These are phyloP conservation scores for Rhamnella rubrinervis DNA, from an alignment of 331 rosid species.

Conservation along the genomic window DNA sequence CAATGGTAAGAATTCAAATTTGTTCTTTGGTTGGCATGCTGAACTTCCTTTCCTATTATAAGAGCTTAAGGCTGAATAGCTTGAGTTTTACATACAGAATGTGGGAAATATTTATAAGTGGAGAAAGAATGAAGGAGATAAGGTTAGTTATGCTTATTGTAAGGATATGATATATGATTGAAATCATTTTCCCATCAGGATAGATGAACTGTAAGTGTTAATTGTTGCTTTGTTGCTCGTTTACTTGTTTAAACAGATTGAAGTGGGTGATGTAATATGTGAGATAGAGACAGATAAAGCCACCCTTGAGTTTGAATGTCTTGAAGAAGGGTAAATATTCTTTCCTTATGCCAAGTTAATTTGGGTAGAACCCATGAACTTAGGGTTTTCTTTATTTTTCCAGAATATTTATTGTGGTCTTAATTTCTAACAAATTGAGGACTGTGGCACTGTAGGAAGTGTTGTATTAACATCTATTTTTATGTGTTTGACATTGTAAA, in stretches of 20 bases:
- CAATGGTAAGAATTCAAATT: constrained; percentile 62
- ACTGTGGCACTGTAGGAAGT: constrained; percentile 1
- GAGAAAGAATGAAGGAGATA: constrained; percentile 96
- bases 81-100: constrained; percentile 49
- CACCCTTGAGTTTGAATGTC: constrained; percentile 85
- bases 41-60: constrained; percentile 22
- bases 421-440: neutral
- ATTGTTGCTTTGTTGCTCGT: constrained; percentile 13
- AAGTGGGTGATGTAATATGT: constrained; percentile 91
- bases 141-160: constrained; percentile 59
- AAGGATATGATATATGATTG: constrained; percentile 6
- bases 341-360: constrained; percentile 31
- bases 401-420: neutral
- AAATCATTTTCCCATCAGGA: neutral
- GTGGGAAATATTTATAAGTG: constrained; percentile 88
- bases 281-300: constrained; percentile 99
- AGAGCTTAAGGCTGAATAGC: constrained; percentile 25
- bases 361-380: constrained; percentile 17
- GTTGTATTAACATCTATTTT: neutral
- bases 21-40: constrained; percentile 14
- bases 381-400: constrained; percentile 11
- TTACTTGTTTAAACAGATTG: constrained; percentile 59
- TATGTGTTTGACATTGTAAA: neutral
- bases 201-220: neutral
- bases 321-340: constrained; percentile 88